Base-by-base conservation (phyloP, 2,329 filamentous ascomycete genomes). In the Penicillium crustosum region DNA sequence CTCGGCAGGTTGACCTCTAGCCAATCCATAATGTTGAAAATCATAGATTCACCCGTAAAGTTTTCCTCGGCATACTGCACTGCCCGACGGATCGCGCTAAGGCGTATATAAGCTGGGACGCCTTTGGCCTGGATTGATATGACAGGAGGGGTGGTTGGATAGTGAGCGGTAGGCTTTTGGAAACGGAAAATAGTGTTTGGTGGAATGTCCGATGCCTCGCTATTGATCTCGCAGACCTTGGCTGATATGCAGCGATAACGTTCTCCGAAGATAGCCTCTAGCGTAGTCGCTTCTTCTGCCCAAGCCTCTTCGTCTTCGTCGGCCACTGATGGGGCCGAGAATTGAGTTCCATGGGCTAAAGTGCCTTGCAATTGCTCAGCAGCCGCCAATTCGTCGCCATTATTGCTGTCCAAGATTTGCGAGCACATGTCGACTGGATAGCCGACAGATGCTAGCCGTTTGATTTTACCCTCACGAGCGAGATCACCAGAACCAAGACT, bases 11-110 rank as follows among this genome's bases (percentile, higher is more conserved):
- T 88, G 62, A 89, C 86, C 71, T 97, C 93, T 4, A 97, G 78
- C 93, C 93, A 97, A 75, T 96, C 93, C 52, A 93, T 83, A 13
- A 96, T 82, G 63, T 90, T 90, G 75, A 93, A 97, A 13, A 97
- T 84, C 89, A 96, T 96, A 39, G 91, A 90, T 70, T 95, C 91
- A 25, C 91, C 93, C 15, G 88, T 77, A 31, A 96, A 82, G 29
- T 86, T 86, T 49, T 87, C 82, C 49, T 85, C 79, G 2, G 92
- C 87, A 70, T 93, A 86, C 5, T 84, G 80, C 6, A 97, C 78
- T 2, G 88, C 86, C 73, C 89, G 87, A 66, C 90, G 88, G 67
- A 94, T 85, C 38, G 96, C 87, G 68, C 92, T 96, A 12, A 99
- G 81, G 60, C 93, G 90, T 69, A 97, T 95, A 69, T 99, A 96